These are phyloP conservation scores for Allantophomopsis lycopodina DNA, from an alignment of 2,329 filamentous ascomycete genomes.

Conservation along the genomic window DNA sequence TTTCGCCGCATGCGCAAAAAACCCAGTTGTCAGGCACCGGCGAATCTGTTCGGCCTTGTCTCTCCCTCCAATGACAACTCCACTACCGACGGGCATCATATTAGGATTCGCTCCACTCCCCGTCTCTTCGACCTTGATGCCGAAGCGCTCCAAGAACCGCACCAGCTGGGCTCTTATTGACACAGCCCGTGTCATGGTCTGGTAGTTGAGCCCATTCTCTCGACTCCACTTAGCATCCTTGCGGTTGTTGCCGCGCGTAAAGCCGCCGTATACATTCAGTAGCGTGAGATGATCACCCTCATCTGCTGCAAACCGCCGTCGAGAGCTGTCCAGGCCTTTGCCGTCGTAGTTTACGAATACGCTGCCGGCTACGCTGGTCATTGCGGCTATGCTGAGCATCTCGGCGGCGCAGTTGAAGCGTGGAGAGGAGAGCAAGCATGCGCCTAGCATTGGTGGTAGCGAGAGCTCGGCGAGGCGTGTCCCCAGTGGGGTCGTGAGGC, in stretches of 20 bases:
- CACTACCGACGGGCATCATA: constrained; percentile 10
- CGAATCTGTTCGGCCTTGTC: constrained; percentile 61
- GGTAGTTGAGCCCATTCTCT: constrained; percentile 78
- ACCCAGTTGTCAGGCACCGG: constrained; percentile 76
- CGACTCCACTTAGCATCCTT: constrained; percentile 81
- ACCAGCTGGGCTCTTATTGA: constrained; percentile 79
- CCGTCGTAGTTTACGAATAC: constrained; percentile 74
- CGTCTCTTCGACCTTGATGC: constrained; percentile 53
- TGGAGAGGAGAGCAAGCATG: constrained; percentile 64
- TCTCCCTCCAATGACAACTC: constrained; percentile 21
- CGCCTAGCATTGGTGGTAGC: constrained; percentile 91
- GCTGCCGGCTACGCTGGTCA: constrained; percentile 75
- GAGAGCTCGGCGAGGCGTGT: constrained; percentile 85
- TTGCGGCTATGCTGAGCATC: constrained; percentile 83
- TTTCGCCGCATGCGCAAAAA: constrained; percentile 82
- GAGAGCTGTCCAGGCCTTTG: constrained; percentile 58
- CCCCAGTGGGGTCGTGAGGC: constrained; percentile 80
- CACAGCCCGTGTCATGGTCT: constrained; percentile 67
- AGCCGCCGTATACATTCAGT: constrained; percentile 85
- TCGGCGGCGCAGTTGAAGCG: constrained; percentile 71
- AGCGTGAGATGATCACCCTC: constrained; percentile 91
- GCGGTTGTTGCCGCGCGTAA: constrained; percentile 54
- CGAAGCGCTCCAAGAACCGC: constrained; percentile 77
- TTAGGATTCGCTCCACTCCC: constrained; percentile 22
- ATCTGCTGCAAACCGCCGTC: constrained; percentile 75